A percentile compares a stretch with the other conserved stretches of the same genome.
Evolutionary conservation across 1,284 basidiomycete species (phyloP).

Genomic region (Rhizoctonia solani): DNA sequence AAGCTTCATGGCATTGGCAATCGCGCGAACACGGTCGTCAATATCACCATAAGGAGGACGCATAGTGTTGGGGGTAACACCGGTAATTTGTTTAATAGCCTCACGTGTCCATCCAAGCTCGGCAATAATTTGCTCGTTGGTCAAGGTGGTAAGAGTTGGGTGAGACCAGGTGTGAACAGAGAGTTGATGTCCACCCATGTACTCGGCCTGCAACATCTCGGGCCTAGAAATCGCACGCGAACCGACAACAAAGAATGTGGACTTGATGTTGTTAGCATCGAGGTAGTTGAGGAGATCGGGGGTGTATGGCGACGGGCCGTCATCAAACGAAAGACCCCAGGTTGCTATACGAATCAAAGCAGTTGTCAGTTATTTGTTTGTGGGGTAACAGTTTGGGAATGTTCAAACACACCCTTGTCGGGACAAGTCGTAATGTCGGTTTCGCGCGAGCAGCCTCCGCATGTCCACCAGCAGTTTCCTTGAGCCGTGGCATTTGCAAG

Average conservation of each 20-base stretch:
- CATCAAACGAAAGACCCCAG: slow-evolving; percentile 52
- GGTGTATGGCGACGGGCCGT: slow-evolving; percentile 54
- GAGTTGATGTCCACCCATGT: slow-evolving; percentile 68
- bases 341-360: slow-evolving; percentile 39
- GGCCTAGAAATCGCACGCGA: slow-evolving; percentile 61
- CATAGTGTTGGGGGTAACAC: slow-evolving; percentile 69
- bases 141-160: slow-evolving; percentile 68
- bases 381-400: slow-evolving; percentile 64
- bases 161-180: slow-evolving; percentile 74
- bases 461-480: slow-evolving; percentile 80
- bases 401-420: slow-evolving; percentile 57
- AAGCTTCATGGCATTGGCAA: slow-evolving; percentile 69
- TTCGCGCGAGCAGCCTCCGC: slow-evolving; percentile 69
- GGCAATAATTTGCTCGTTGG: slow-evolving; percentile 84
- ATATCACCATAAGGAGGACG: slow-evolving; percentile 71
- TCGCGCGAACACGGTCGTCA: slow-evolving; percentile 81
- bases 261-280: slow-evolving; percentile 51
- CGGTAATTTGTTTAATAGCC: slow-evolving; percentile 76
- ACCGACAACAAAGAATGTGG: slow-evolving; percentile 62
- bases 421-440: slow-evolving; percentile 77
- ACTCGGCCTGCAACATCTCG: slow-evolving; percentile 68
- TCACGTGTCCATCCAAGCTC: slow-evolving; percentile 88
- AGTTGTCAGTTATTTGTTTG: slow-evolving; percentile 42
- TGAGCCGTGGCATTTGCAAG: slow-evolving; percentile 46
- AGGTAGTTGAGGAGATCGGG: slow-evolving; percentile 53